Evolutionary conservation across 352 stramenopile genomes (phyloP).

Genomic region (Elongisporangium anandrum): DNA sequence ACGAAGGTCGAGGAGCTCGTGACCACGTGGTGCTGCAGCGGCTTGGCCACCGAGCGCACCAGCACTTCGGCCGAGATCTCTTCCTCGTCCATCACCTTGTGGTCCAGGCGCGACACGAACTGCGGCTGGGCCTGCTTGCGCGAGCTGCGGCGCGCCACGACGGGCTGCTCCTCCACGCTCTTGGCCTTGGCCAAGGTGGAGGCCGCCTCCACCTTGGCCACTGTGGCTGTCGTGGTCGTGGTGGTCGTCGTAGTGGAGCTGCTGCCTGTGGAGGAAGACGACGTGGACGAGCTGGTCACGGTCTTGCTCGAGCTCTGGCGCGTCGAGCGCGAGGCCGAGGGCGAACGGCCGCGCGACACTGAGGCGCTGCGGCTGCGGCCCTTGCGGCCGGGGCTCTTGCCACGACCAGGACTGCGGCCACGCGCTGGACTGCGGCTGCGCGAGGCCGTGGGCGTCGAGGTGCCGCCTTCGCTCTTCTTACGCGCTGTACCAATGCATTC

Average conservation of each 20-base stretch:
- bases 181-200: conserved; percentile 13
- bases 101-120: conserved; percentile 28
- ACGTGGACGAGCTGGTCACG: conserved; percentile 3
- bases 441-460: conserved; percentile 17
- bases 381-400: conserved; percentile 27
- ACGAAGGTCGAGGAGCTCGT: conserved; percentile 5
- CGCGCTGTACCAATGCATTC: conserved; percentile 18
- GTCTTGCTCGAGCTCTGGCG: conserved; percentile 14
- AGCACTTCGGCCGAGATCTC: conserved; percentile 40
- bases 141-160: conserved; percentile 11
- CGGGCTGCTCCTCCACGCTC: conserved; percentile 3
- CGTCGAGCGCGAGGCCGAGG: conserved; percentile 4
- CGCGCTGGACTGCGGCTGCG: conserved; percentile 39
- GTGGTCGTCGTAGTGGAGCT: conserved; percentile 6
- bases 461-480: conserved; percentile 42
- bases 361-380: conserved; percentile 66
- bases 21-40: conserved; percentile 27
- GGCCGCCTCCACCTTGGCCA: conserved; percentile 6
- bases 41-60: conserved; percentile 41
- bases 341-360: conserved; percentile 29
- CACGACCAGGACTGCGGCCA: conserved; percentile 30
- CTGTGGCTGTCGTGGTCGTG: conserved; percentile 10
- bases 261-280: neutral
- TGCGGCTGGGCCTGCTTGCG: conserved; percentile 20
- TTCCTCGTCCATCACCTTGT: conserved; percentile 34